Conservation (phyloP, 192 early-diverging fungal species). For the Podila verticillata region DNA sequence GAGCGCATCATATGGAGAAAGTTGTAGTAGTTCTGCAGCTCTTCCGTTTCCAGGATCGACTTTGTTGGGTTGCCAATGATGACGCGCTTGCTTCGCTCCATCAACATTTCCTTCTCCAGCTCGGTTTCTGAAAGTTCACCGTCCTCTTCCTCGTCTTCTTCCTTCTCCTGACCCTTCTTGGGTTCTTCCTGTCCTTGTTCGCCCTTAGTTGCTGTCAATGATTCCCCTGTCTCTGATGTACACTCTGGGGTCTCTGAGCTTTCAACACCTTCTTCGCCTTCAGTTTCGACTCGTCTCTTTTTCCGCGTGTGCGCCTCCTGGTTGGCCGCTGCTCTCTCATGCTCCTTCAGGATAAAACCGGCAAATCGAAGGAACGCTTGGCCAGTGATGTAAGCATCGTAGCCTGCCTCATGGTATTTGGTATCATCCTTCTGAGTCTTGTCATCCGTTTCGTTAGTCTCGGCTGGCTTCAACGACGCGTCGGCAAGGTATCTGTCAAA, state of each 20-base stretch:
- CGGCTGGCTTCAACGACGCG: background rate
- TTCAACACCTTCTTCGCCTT: background rate
- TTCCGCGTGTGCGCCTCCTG: conserved; percentile 18
- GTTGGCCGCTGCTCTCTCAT: conserved; percentile 20
- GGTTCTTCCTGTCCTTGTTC: background rate
- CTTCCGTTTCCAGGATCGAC: conserved; percentile 22
- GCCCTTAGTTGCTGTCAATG: background rate
- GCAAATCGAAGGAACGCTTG: conserved; percentile 77
- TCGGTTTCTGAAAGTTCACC: conserved; percentile 32
- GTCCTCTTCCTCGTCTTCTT: conserved; percentile 29
- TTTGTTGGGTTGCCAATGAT: conserved; percentile 37
- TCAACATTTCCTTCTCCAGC: conserved; percentile 22
- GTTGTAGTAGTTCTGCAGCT: conserved; percentile 58
- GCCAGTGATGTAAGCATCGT: conserved; percentile 92
- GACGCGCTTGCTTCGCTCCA: conserved; percentile 28
- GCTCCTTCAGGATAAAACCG: conserved; percentile 55
- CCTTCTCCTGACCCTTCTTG: background rate
- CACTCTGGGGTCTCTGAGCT: background rate
- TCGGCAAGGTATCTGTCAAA: conserved; percentile 59
- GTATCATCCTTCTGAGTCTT: conserved; percentile 12
- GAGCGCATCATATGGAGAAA: conserved; percentile 74
- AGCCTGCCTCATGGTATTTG: conserved; percentile 90
- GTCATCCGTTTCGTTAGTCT: background rate
- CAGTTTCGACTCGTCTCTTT: conserved; percentile 13
- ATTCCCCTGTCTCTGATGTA: background rate